Base-by-base conservation (phyloP, 208 protist species). In the Leishmania aethiopica region DNA sequence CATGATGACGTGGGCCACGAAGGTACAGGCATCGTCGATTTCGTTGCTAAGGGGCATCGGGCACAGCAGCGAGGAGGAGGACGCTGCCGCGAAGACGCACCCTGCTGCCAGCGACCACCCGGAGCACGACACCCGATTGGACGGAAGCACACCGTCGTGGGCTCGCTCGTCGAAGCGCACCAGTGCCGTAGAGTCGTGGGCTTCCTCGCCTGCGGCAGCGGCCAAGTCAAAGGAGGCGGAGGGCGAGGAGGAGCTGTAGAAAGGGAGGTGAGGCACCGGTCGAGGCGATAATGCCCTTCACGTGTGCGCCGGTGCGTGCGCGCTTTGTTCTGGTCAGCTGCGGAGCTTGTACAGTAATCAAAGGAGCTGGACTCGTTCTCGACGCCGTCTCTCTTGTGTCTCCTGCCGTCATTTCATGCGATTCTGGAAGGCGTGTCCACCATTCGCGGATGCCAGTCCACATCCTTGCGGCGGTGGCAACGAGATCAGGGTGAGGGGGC, bases 1-100 rank as follows among this genome's bases (percentile, higher is more conserved):
- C 76, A 86, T 92, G 89, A 78, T 80, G 42, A 37, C 84, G 47
- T 92, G 89, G 86, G 88, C 88, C 32, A 53, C 64, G 3, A 57
- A 81, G 35, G 78, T 80, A 69, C 53, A 37, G 49, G 66, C 22
- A 32, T 67, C 25, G 71, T 74, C 42, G 73, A 62, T 57, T n/a
- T 70, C 28, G 37, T 74, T 42, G 11, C 70, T 76, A 22, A 71
- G 78, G 6, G 81, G 17, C 22, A 71, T 55, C 15, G 60, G 15
- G 32, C 51, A 86, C 49, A 66, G 25, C 53, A 15, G 6, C 11
- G 60, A 73, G 4, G 57, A 47, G 25, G 22, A 42, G 35, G 37
- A 53, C 19, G 8, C 17, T 62, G 22, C 74, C 13, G 42, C 25
- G 1, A 74, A 25, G 70, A n/a, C 10, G 45, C 10, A 55, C 42